Percentiles rank a stretch among this genome's conserved stretches.
Evolutionary conservation across 306 rosid genomes (phyloP).

Genomic region (Glycine soja): DNA sequence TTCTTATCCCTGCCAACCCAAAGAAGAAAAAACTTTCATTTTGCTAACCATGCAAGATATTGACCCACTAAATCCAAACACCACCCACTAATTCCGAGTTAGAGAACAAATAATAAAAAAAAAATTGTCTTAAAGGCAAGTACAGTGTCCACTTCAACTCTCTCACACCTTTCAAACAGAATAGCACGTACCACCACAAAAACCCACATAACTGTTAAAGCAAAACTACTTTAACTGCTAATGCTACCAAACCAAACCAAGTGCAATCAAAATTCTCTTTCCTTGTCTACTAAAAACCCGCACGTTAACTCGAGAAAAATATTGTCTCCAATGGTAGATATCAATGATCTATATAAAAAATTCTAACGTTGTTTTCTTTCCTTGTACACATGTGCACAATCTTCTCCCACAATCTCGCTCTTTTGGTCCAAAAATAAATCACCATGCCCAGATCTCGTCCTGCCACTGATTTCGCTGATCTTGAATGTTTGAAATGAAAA

Average conservation of each 20-base stretch:
- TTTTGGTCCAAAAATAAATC: constrained; percentile 15
- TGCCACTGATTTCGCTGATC: constrained; percentile 52
- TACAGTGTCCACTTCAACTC: constrained; percentile 28
- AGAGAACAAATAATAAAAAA: constrained; percentile 26
- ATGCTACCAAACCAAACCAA: neutral
- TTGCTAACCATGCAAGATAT: constrained; percentile 26
- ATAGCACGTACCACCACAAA: constrained; percentile 13
- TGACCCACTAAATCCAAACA: constrained; percentile 47
- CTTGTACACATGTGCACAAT: constrained; percentile 49
- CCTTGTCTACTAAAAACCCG: neutral
- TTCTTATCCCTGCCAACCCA: constrained; percentile 19
- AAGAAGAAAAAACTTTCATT: constrained; percentile 10
- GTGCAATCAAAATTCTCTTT: neutral
- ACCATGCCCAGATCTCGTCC: constrained; percentile 37
- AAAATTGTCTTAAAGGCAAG: constrained; percentile 8
- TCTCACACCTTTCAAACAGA: constrained; percentile 40
- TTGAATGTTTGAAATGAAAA: constrained; percentile 42
- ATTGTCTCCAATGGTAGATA: too few species aligned
- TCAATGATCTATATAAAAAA: neutral
- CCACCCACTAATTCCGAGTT: constrained; percentile 39
- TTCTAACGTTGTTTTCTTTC: constrained; percentile 39
- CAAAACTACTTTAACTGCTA: constrained; percentile 7
- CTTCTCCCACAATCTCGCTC: constrained; percentile 71
- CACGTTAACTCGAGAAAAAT: neutral
- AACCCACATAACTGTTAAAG: neutral